Conservation (phyloP, 768 basidiomycete genomes). For the Suillus cothurnatus region DNA sequence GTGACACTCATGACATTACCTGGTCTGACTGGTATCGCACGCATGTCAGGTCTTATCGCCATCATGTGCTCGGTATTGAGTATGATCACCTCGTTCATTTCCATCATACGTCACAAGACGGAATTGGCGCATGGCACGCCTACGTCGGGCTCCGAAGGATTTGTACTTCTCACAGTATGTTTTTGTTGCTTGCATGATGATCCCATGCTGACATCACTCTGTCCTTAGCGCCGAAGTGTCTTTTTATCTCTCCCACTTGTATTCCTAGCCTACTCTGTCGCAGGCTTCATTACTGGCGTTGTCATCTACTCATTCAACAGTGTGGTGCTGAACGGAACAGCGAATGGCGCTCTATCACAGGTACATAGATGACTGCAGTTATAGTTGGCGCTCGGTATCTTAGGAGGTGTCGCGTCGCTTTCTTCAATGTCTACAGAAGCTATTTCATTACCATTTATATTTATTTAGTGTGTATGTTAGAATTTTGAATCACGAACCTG, state of each 20-base stretch:
- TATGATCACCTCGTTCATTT: conserved; percentile 68
- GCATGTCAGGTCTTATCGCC: conserved; percentile 67
- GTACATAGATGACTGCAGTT: conserved; percentile 57
- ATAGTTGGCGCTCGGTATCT: conserved; percentile 60
- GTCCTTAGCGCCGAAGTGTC: conserved; percentile 50
- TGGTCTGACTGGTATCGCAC: conserved; percentile 63
- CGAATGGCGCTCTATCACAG: conserved; percentile 31
- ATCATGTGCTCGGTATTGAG: conserved; percentile 69
- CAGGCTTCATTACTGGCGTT: conserved; percentile 66
- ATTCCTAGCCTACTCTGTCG: conserved; percentile 70
- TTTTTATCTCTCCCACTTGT: conserved; percentile 74
- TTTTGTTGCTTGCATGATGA: conserved; percentile 12
- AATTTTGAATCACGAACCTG: neutral
- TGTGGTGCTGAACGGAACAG: conserved; percentile 40
- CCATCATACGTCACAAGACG: conserved; percentile 69
- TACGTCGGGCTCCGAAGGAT: conserved; percentile 51
- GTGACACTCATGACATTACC: conserved; percentile 82
- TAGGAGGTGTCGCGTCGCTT: conserved; percentile 65
- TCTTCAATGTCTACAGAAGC: conserved; percentile 23
- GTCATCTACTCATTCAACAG: conserved; percentile 68
- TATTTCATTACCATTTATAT: neutral
- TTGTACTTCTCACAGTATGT: conserved; percentile 55
- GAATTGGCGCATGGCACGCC: conserved; percentile 57
- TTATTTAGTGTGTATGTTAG: neutral
- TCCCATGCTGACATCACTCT: neutral